Conservation (phyloP, 305 asterid species). For the Solanum hybrid region DNA sequence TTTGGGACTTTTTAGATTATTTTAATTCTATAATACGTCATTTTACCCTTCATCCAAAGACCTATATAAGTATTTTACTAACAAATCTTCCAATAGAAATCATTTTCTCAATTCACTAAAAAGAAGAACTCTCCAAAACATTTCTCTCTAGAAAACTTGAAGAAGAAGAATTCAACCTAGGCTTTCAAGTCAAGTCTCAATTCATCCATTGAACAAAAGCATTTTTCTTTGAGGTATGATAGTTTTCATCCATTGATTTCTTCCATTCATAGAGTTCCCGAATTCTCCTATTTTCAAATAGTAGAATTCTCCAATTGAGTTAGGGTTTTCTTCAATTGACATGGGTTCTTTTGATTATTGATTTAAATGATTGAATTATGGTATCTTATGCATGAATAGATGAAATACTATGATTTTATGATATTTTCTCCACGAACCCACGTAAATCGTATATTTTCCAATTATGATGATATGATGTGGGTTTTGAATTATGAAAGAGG, state of each 20-base stretch:
- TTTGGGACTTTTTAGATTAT: no score
- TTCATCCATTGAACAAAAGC: not conserved
- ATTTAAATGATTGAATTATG: not conserved
- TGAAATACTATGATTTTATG: not conserved
- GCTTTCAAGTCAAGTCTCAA: not conserved
- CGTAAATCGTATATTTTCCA: not conserved
- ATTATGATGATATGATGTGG: not conserved
- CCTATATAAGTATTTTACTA: not conserved
- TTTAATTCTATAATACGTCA: not conserved
- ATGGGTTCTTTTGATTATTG: not conserved
- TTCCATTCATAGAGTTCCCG: not conserved
- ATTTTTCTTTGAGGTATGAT: not conserved
- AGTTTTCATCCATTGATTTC: not conserved
- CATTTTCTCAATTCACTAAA: not conserved
- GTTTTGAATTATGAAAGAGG: not conserved
- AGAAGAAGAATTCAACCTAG: not conserved
- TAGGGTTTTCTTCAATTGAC: not conserved
- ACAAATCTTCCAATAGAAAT: no score
- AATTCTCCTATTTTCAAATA: not conserved
- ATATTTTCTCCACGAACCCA: not conserved
- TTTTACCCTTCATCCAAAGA: not conserved
- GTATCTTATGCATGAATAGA: not conserved
- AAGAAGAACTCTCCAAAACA: not conserved
- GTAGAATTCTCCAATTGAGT: not conserved
- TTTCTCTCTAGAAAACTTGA: not conserved